Base-by-base conservation (phyloP, 202 grass and related monocot species). In the Bolboschoenoplectus hybrid region DNA sequence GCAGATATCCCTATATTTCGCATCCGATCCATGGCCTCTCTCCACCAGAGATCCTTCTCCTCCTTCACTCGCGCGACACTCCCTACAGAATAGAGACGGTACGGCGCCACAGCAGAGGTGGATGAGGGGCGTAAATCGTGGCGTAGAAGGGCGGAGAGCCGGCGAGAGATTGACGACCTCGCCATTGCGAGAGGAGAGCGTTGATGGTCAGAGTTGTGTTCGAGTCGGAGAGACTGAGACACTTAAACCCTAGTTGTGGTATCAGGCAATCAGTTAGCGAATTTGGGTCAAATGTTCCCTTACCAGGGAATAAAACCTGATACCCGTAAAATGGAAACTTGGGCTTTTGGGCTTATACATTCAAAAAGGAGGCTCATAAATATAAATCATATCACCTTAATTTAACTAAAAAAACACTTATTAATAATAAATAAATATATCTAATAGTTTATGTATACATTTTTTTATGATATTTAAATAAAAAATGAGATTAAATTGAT, bases 1-100 rank as follows among this genome's bases (percentile, higher is more conserved):
- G 96, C 96, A 38, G 91, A 98, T 67, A 98, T 98, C 36, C 96
- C 96, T 32, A 98, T 98, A 46, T 98, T 98, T 45, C 96, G 89
- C 96, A 98, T 94, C 64, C 82, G 83, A 56, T 86, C 93, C 93
- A 98, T 95, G 50, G 93, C 88, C 52, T 98, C 96, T 72, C 85
- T 90, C 93, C 93, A 98, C 65, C 86, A 90, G 0, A 65, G 14
- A 20, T 96, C 96, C 87, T 98, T 98, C 57, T 96, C 93, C 57
- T 96, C 96, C 74, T 92, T 91, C 19, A 84, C 87, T 76, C 91
- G 84, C 74, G 92, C 82, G 10, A 71, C 86, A n/a, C 91, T 92
- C 64, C 87, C 87, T 34, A 92, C 85, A 13, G 96, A 92, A 85
- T 94, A 86, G 85, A 78, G 86, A 58, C 90, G 87, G 44, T 91